A percentile compares a stretch with the other conserved stretches of the same genome.
Evolutionary conservation across 495 filamentous ascomycete genomes (phyloP).

Genomic region (Penicillium dipodomyicola): DNA sequence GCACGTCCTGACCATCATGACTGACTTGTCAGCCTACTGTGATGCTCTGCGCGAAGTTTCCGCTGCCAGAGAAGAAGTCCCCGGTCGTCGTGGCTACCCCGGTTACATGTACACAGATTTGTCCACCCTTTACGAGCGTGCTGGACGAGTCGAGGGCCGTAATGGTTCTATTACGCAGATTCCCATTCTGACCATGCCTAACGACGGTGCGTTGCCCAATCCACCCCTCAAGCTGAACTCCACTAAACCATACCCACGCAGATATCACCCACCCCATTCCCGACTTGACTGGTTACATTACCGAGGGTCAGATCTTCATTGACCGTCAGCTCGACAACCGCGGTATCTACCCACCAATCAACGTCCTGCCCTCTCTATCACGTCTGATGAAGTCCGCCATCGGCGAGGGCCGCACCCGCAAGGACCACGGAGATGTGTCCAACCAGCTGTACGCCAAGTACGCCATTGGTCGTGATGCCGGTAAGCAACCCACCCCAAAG

Average conservation of each 20-base stretch:
- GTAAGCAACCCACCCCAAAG: conserved; percentile 28
- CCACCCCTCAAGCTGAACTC: background rate
- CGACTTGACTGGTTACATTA: conserved; percentile 98
- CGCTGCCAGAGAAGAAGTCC: conserved; percentile 97
- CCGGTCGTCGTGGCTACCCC: conserved; percentile 98
- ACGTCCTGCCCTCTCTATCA: conserved; percentile 95
- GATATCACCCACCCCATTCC: conserved; percentile 99
- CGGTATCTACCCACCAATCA: conserved; percentile 97
- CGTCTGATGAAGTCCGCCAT: conserved; percentile 99
- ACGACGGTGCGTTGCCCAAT: conserved; percentile 64
- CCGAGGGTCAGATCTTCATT: conserved; percentile 97
- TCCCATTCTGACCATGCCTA: conserved; percentile 98
- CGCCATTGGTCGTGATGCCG: conserved; percentile 94
- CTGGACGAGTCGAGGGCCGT: conserved; percentile 94
- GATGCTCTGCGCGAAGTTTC: conserved; percentile 98
- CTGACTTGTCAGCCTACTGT: conserved; percentile 96
- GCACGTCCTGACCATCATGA: conserved; percentile 98
- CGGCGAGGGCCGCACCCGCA: conserved; percentile 90
- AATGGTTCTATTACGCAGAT: conserved; percentile 99
- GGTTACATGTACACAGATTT: conserved; percentile 99
- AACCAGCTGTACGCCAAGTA: conserved; percentile 99
- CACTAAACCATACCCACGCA: conserved; percentile 24
- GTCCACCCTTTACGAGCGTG: conserved; percentile 99
- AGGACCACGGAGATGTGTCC: conserved; percentile 96
- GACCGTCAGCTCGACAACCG: conserved; percentile 94